Evolutionary conservation across 306 rosid species (phyloP), one percentile per base, ranked within the genome.

Genomic region (Sicyos baderoa): DNA sequence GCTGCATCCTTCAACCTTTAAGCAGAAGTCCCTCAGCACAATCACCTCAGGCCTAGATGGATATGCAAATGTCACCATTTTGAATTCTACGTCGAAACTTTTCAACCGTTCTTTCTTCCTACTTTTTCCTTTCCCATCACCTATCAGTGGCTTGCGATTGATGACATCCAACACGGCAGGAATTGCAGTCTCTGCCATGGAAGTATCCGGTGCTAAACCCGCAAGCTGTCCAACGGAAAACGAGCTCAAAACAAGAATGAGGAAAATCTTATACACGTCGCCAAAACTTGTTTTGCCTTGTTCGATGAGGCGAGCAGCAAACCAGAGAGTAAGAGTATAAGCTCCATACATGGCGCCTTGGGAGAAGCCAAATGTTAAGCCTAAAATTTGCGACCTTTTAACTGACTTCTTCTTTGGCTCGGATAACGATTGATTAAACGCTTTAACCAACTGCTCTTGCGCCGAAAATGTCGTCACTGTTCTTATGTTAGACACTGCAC

Each of bases 181-280:
- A 71, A 92, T 84, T 32, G 89, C 83, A 3, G 83, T 58, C 4
- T 86, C 54, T 0, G 96, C 96, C 87, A 70, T 77, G 14, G 96
- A 89, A 70, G 93, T 89, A 76, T 92, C 96, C 6, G 95, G 96
- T 72, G 96, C 93, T 49, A 92, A 84, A 48, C 95, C 97, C 54
- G 95, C 96, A 48, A 86, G 81, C 78, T 92, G 96, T 57, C 96
- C 97, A 22, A 92, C 95, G 32, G 96, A 86, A 83, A 89, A 92
- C 35, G 97, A 87, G 83, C 95, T 86, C 85, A 92, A 70, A 77
- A 92, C 97, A 79, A 92, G 93, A 79, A 89, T 92, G 75, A 92
- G 96, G 75, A 87, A 92, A 68, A 87, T 84, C 83, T 87, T 83
- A 37, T 75, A 82, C 27, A 92, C 93, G 9, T 75, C 85, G n/a